phyloP scores from a whole-genome alignment of 2,329 filamentous ascomycete genomes.

The Hypoxylon sp. region DNA sequence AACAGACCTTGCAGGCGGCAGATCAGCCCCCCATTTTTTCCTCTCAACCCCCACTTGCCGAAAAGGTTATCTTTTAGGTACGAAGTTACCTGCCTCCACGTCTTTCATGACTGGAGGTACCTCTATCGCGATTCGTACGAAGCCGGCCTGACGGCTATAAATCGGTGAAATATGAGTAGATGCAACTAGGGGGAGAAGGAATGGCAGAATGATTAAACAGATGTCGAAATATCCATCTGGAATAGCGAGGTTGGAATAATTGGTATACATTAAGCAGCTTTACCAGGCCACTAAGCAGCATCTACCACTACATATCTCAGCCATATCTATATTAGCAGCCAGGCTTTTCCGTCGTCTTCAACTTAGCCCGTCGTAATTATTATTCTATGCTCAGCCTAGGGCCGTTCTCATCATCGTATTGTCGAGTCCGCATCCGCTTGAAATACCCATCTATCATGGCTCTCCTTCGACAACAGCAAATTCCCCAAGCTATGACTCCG shows the following conservation, averaged over 20 bases:
- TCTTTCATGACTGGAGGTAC: background rate
- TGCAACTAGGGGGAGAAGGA: background rate
- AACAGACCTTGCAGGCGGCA: slow-evolving; percentile 22
- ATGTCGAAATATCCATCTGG: too few relatives aligned
- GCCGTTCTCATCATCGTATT: background rate
- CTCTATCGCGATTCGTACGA: background rate
- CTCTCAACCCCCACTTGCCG: slow-evolving; percentile 24
- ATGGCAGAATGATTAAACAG: too few relatives aligned
- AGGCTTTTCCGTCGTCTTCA: background rate
- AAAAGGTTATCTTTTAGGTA: slow-evolving; percentile 1
- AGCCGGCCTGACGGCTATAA: too few relatives aligned
- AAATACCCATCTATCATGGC: background rate
- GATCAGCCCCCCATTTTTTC: slow-evolving; percentile 7
- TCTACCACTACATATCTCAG: background rate
- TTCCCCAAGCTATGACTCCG: background rate
- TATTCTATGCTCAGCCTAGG: background rate
- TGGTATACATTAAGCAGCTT: too few relatives aligned
- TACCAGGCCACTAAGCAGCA: background rate
- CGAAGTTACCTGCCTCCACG: background rate
- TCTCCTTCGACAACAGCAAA: background rate
- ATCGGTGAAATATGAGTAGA: background rate
- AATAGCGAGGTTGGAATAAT: too few relatives aligned
- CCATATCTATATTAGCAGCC: background rate
- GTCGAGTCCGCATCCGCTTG: background rate
- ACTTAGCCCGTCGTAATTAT: background rate